Conservation (phyloP, 2,329 filamentous ascomycete genomes). For the Cryphonectria naterciae region DNA sequence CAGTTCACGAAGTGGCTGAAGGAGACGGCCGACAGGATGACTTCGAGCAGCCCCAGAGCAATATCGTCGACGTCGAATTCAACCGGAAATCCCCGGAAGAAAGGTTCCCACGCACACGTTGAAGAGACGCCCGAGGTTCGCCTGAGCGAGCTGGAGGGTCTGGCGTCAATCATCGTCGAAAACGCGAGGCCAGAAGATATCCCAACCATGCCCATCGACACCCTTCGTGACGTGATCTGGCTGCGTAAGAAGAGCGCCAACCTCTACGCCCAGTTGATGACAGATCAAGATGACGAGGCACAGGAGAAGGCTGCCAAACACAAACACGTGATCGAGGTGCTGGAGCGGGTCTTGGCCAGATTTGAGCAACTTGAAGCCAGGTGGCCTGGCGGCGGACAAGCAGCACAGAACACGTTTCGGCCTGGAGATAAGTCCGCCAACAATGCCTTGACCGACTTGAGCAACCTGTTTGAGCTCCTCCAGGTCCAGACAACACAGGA, state of each 20-base stretch:
- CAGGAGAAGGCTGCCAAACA: conserved; percentile 34
- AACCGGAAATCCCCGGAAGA: conserved; percentile 11
- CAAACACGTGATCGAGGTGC: conserved; percentile 36
- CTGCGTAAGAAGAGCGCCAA: conserved; percentile 36
- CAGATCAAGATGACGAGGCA: conserved; percentile 30
- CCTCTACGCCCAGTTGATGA: conserved; percentile 32
- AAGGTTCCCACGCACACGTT: conserved; percentile 23
- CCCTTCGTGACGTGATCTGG: conserved; percentile 36
- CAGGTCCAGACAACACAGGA: conserved; percentile 32
- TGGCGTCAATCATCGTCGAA: conserved; percentile 31
- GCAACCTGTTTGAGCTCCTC: conserved; percentile 37
- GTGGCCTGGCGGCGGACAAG: not conserved
- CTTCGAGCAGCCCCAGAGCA: not conserved
- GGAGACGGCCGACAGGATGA: conserved; percentile 30
- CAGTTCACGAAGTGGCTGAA: conserved; percentile 20
- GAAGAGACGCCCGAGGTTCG: conserved; percentile 25
- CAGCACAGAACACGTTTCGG: conserved; percentile 17
- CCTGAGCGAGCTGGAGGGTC: conserved; percentile 31
- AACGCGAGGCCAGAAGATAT: conserved; percentile 34
- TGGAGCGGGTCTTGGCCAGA: conserved; percentile 28
- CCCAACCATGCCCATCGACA: conserved; percentile 33
- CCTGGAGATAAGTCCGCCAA: conserved; percentile 6
- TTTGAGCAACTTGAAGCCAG: not conserved
- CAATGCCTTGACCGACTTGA: conserved; percentile 30
- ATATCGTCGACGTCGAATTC: not conserved